Conservation (phyloP, 2,329 filamentous ascomycete species). For the Xylariaceae sp. region DNA sequence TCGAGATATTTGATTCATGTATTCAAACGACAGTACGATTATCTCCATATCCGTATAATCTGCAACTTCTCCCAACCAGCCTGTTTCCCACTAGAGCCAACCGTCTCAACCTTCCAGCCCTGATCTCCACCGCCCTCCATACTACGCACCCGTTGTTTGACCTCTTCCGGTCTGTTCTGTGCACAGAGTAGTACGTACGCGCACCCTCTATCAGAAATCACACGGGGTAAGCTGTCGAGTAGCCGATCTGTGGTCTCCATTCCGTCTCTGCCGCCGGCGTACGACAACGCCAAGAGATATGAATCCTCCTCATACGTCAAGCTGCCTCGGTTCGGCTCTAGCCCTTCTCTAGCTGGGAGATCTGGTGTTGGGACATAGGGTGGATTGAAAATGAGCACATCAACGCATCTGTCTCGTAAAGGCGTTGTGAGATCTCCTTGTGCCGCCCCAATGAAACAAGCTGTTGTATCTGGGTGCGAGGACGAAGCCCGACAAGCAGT, state of each 20-base stretch:
- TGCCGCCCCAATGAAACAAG: constrained; percentile 59
- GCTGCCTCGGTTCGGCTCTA: constrained; percentile 20
- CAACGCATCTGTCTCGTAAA: constrained; percentile 58
- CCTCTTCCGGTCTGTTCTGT: constrained; percentile 78
- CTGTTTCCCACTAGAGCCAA: constrained; percentile 77
- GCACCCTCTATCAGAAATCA: constrained; percentile 66
- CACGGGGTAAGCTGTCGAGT: constrained; percentile 61
- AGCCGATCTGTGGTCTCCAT: constrained; percentile 91
- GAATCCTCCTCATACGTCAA: constrained; percentile 72
- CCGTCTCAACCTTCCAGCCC: constrained; percentile 70
- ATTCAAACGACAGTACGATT: constrained; percentile 16
- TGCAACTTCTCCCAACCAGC: constrained; percentile 94
- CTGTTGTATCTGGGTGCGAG: constrained; percentile 28
- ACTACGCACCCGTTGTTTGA: constrained; percentile 57
- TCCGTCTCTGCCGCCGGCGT: constrained; percentile 82
- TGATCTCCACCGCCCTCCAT: constrained; percentile 48
- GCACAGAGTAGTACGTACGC: constrained; percentile 88
- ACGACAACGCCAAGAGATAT: constrained; percentile 77
- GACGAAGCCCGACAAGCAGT: constrained; percentile 56
- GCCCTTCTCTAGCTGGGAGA: constrained; percentile 51
- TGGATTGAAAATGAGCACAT: constrained; percentile 93
- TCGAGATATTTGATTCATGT: constrained; percentile 3
- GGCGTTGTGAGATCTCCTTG: constrained; percentile 67
- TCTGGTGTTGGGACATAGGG: constrained; percentile 88
- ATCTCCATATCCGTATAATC: constrained; percentile 80